Conservation (phyloP, 352 stramenopile species). For the Ophiocytium majus region DNA sequence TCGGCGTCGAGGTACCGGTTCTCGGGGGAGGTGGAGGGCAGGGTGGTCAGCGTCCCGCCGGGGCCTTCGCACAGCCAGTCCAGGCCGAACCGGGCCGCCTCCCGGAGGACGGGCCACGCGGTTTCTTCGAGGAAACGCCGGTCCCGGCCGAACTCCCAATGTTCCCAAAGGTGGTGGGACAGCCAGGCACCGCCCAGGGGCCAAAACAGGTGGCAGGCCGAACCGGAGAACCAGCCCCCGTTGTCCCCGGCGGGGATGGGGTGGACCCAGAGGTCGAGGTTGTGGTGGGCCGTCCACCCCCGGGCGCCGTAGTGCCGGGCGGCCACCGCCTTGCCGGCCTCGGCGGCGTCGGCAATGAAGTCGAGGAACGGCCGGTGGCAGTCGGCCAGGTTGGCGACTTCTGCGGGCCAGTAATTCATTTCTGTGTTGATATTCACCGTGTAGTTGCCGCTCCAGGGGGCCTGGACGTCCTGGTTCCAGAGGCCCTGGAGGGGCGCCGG, state of each 20-base stretch:
- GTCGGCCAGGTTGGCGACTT: background rate
- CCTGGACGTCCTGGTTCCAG: background rate
- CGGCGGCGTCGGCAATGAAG: background rate
- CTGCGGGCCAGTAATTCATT: conserved; percentile 10
- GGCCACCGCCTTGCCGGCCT: background rate
- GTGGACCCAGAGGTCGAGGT: background rate
- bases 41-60: background rate
- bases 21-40: background rate
- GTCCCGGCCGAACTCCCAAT: background rate
- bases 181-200: background rate
- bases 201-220: no score
- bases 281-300: background rate
- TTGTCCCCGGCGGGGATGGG: background rate
- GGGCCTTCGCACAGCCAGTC: background rate
- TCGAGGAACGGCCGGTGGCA: background rate
- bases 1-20: background rate
- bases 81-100: background rate
- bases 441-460: conserved; percentile 2
- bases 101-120: background rate
- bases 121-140: background rate
- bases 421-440: conserved; percentile 9
- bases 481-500: background rate
- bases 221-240: background rate
- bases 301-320: background rate
- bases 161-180: background rate